Conservation (phyloP, 345 rosid genomes). For the Euphorbia tirucalli region DNA sequence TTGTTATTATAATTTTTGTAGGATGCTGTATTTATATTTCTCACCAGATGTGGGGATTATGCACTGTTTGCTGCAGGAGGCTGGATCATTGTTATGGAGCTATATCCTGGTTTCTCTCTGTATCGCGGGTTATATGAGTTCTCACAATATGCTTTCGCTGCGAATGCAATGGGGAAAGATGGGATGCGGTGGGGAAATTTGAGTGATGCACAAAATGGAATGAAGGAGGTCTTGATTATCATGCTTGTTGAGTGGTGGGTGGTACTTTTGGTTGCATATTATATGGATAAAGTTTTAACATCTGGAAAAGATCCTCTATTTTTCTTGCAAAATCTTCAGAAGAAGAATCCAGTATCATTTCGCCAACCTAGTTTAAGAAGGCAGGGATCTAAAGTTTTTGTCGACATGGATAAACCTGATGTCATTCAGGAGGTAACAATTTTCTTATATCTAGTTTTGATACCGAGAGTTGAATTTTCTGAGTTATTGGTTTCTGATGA, state of each 20-base stretch:
- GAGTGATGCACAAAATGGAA: constrained; percentile 51
- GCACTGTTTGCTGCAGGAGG: constrained; percentile 44
- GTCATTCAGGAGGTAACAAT: constrained; percentile 73
- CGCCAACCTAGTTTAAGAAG: constrained; percentile 54
- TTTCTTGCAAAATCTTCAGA: constrained; percentile 42
- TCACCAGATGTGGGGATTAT: background rate
- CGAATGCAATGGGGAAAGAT: constrained; percentile 45
- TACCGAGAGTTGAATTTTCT: background rate
- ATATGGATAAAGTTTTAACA: constrained; percentile 57
- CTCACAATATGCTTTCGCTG: constrained; percentile 47
- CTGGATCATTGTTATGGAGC: constrained; percentile 66
- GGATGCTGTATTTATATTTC: background rate
- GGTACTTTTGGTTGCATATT: constrained; percentile 60
- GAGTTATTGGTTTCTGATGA: background rate
- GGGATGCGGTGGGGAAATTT: constrained; percentile 79
- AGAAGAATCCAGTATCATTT: constrained; percentile 34
- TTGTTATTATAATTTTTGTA: background rate
- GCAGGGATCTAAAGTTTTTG: constrained; percentile 58
- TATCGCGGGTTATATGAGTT: constrained; percentile 89
- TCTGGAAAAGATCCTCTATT: constrained; percentile 55
- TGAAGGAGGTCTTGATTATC: constrained; percentile 60
- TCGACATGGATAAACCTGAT: constrained; percentile 77
- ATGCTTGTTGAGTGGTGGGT: constrained; percentile 71
- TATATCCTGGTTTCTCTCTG: constrained; percentile 82
- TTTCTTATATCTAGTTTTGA: constrained; percentile 9